Evolutionary conservation across 768 basidiomycete genomes (phyloP), one percentile per base, ranked within the genome.

Genomic region (Russula sp.): DNA sequence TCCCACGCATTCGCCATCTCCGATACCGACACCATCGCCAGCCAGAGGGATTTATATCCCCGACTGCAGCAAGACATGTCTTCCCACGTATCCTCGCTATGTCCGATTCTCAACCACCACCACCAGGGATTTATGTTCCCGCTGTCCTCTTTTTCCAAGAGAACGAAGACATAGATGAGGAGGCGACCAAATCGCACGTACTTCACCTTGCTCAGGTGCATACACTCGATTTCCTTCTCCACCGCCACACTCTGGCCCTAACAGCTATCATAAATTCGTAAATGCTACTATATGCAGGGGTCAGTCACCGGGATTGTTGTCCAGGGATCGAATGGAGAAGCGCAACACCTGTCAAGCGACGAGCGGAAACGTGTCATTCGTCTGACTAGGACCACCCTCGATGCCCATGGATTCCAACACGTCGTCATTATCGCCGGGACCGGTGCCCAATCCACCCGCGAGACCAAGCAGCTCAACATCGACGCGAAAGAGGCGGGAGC

Each of bases 401-500:
- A 93, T 72, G 79, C 82, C 59, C 84, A 86, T 65, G 88, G 89
- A 2, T 89, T 88, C 74, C 73, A 81, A 54, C 76, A 87, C 46
- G 81, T 85, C 46, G 74, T 88, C 16, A 80, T 94, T 49, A 84
- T 94, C 64, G 92, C 89, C 6, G 93, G 93, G 1, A 92, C 91
- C 5, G 93, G 93, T 1, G 88, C 87, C 1, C 89, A 86, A 65
- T 90, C 89, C 2, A 86, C 90, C 0, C 79, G 85, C 20, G 90
- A 92, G 73, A 92, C 90, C 38, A 81, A 83, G 75, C 75, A 79
- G 71, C 79, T 94, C 18, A 87, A 86, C 69, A 72, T 75, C 11
- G 88, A 93, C 69, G 92, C 92, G 5, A 83, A 84, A 63, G 87
- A 86, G 30, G 90, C 90, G 3, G 92, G 92, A n/a, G 92, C 92